phyloP scores from a whole-genome alignment of 768 basidiomycete species.

The Lyophyllum semitale region DNA sequence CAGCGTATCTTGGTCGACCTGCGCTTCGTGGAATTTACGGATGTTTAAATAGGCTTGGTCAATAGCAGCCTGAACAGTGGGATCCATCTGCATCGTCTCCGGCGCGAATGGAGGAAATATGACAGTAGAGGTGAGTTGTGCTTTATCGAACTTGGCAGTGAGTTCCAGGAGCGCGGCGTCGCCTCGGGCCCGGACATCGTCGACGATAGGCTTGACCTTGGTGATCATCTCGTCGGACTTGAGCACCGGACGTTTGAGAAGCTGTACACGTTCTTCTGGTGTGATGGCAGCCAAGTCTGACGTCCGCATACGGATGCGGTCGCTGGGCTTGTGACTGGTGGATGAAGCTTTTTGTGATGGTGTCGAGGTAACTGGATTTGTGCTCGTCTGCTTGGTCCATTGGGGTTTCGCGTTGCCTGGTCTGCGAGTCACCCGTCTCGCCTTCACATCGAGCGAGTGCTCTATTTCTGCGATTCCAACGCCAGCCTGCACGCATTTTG shows the following conservation, averaged over 20 bases:
- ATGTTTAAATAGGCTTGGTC: conserved; percentile 92
- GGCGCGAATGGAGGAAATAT: conserved; percentile 78
- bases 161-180: conserved; percentile 86
- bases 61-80: conserved; percentile 76
- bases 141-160: conserved; percentile 93
- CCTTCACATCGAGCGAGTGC: conserved; percentile 79
- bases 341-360: conserved; percentile 9
- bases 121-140: conserved; percentile 65
- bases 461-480: conserved; percentile 86
- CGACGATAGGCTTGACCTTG: conserved; percentile 93
- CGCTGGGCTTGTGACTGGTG: conserved; percentile 26
- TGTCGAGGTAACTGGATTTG: conserved; percentile 20
- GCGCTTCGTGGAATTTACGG: conserved; percentile 87
- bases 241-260: conserved; percentile 89
- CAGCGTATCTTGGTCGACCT: conserved; percentile 69
- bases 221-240: conserved; percentile 87
- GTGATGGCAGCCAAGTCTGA: conserved; percentile 55
- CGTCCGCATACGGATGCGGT: conserved; percentile 77
- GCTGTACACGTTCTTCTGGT: conserved; percentile 55
- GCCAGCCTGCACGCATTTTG: conserved; percentile 81
- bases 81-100: conserved; percentile 61
- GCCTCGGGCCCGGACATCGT: conserved; percentile 79
- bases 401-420: conserved; percentile 92
- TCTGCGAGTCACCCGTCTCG: conserved; percentile 82
- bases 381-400: conserved; percentile 44